Conservation (phyloP, 805 yeast genomes). For the Suhomyces kilbournensis region DNA sequence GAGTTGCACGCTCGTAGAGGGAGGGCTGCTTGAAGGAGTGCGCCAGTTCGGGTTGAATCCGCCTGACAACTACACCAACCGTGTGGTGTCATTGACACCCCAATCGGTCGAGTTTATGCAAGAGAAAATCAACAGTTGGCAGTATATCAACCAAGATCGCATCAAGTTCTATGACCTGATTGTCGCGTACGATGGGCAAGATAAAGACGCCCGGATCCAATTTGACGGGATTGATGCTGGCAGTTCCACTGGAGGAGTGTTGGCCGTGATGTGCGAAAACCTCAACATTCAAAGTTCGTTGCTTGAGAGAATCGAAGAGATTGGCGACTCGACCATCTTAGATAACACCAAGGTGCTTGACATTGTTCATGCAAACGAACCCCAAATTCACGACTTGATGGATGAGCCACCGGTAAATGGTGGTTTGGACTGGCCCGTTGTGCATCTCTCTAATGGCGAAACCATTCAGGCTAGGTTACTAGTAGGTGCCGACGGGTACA, state of each 20-base stretch:
- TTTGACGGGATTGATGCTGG: constrained; percentile 53
- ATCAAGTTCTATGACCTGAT: constrained; percentile 77
- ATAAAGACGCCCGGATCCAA: constrained; percentile 59
- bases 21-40: constrained; percentile 54
- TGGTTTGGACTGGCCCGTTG: constrained; percentile 69
- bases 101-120: constrained; percentile 64
- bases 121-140: constrained; percentile 70
- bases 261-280: constrained; percentile 87
- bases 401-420: constrained; percentile 18
- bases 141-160: constrained; percentile 63
- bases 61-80: constrained; percentile 60
- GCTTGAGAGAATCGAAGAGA: constrained; percentile 43
- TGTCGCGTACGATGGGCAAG: constrained; percentile 80
- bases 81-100: constrained; percentile 87
- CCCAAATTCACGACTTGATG: constrained; percentile 15
- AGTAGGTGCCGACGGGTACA: constrained; percentile 94
- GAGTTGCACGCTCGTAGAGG: constrained; percentile 71
- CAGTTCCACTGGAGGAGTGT: constrained; percentile 13
- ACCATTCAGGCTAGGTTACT: constrained; percentile 65
- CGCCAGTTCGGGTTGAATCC: constrained; percentile 44
- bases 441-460: constrained; percentile 65
- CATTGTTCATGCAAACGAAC: constrained; percentile 33
- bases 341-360: constrained; percentile 68
- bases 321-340: constrained; percentile 34
- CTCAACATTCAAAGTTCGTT: constrained; percentile 78